These are phyloP conservation scores for Rubia yunnanensis DNA, from an alignment of 257 asterid species.

Conservation along the genomic window DNA sequence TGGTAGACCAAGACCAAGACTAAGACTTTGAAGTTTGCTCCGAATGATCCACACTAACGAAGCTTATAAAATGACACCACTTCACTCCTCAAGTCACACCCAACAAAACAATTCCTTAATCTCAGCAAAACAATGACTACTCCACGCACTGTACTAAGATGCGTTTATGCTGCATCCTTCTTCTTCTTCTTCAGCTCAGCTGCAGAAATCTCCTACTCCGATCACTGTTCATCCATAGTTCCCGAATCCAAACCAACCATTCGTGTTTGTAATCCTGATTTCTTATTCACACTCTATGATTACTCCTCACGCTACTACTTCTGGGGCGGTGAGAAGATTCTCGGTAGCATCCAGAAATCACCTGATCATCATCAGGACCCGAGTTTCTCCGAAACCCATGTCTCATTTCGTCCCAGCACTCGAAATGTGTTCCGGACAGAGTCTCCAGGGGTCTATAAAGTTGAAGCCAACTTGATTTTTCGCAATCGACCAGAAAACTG, in stretches of 20 bases:
- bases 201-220: conserved; percentile 17
- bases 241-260: conserved; percentile 21
- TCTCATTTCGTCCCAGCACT: conserved; percentile 15
- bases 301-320: conserved; percentile 6
- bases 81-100: no score
- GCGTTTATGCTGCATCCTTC: not conserved
- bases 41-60: not conserved
- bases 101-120: not conserved
- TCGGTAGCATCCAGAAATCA: conserved; percentile 2
- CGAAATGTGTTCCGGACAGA: conserved; percentile 23
- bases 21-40: no score
- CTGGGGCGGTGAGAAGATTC: conserved; percentile 23
- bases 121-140: not conserved
- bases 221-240: conserved; percentile 44
- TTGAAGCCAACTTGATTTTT: conserved; percentile 30
- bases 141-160: not conserved
- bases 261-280: not conserved
- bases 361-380: not conserved
- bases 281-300: not conserved
- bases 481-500: conserved; percentile 1
- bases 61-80: no score
- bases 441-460: conserved; percentile 23
- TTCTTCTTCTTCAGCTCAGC: conserved; percentile 15
- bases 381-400: conserved; percentile 1
- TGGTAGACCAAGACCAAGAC: not conserved